These are phyloP conservation scores for Fusarium coicis DNA, from an alignment of 2,329 filamentous ascomycete genomes.

Conservation along the genomic window DNA sequence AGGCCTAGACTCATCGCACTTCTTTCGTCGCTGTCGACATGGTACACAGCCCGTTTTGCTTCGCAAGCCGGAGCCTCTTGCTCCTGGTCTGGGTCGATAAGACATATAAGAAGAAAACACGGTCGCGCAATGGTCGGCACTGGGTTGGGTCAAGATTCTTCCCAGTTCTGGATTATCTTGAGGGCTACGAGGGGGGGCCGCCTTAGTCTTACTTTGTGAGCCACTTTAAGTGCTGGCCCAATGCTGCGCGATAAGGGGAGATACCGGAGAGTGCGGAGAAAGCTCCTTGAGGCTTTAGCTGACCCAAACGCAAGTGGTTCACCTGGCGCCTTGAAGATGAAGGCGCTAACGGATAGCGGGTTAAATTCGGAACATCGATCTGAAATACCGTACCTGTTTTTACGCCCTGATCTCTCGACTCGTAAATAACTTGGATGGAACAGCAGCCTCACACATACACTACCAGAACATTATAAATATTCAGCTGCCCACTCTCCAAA, in stretches of 20 bases:
- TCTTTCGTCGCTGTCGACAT: not conserved
- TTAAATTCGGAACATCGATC: not conserved
- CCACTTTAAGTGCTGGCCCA: not conserved
- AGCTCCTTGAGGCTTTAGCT: too few species aligned
- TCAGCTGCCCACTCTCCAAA: rapidly evolving
- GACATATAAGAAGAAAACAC: not conserved
- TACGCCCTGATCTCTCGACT: too few species aligned
- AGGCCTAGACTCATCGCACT: not conserved
- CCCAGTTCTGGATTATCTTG: rapidly evolving
- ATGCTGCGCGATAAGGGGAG: not conserved
- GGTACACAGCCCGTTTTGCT: not conserved
- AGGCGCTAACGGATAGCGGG: not conserved
- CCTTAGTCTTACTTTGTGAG: not conserved
- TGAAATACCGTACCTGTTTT: not conserved
- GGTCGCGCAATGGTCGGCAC: too few species aligned
- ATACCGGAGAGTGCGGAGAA: not conserved
- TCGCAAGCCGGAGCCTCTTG: not conserved
- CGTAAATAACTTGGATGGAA: too few species aligned
- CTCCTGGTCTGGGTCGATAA: not conserved
- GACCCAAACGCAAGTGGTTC: too few species aligned
- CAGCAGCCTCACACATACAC: rapidly evolving
- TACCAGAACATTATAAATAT: rapidly evolving
- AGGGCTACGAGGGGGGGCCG: not conserved
- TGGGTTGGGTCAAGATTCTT: rapidly evolving
- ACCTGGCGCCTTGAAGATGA: too few species aligned